Evolutionary conservation across 352 stramenopile genomes (phyloP).

Genomic region (Phytophthora hybrid): DNA sequence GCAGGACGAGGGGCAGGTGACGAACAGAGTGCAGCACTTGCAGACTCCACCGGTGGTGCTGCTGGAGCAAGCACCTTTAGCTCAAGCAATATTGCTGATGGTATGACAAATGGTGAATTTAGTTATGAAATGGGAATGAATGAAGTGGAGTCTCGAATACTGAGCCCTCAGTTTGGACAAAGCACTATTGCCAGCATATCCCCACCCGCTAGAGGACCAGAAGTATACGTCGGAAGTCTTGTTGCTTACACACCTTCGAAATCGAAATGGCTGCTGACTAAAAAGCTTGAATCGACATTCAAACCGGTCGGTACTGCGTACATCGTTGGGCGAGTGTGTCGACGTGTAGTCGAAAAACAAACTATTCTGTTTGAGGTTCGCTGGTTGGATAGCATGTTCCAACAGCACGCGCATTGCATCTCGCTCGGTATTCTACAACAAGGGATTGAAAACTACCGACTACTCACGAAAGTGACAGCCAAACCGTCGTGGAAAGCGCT

Average conservation of each 20-base stretch:
- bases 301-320: constrained; percentile 2
- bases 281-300: neutral
- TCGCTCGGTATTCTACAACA: constrained; percentile 1
- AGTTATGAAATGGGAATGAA: neutral
- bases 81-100: neutral
- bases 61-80: neutral
- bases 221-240: neutral
- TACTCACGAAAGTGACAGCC: neutral
- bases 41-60: too few species aligned
- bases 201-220: neutral
- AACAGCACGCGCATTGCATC: neutral
- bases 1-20: neutral
- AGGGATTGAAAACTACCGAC: constrained; percentile 5
- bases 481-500: neutral
- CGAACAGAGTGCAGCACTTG: neutral
- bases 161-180: neutral
- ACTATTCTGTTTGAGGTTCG: constrained; percentile 2
- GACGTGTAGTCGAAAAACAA: neutral
- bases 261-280: constrained; percentile 4
- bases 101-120: neutral
- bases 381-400: constrained; percentile 9
- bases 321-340: constrained; percentile 7
- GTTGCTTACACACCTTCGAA: neutral
- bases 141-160: neutral
- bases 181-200: too few species aligned